phyloP scores from a whole-genome alignment of 2,329 filamentous ascomycete genomes.

The Alternaria infectoria region DNA sequence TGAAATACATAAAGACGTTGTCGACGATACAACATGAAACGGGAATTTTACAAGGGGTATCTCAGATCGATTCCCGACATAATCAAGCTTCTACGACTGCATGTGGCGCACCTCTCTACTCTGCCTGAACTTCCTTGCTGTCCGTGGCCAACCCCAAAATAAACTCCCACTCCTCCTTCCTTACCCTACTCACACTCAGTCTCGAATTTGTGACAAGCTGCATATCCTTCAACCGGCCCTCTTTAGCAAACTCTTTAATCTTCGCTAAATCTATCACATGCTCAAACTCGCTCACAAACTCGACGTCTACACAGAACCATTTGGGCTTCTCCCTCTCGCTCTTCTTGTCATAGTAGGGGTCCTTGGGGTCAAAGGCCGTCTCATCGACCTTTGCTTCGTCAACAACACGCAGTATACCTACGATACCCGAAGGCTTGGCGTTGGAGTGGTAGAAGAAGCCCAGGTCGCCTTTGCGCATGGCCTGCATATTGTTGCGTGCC shows the following conservation, averaged over 20 bases:
- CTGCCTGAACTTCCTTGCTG: conserved; percentile 1
- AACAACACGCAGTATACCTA: conserved; percentile 87
- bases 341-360: conserved; percentile 84
- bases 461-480: conserved; percentile 89
- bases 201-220: conserved; percentile 83
- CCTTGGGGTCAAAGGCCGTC: conserved; percentile 71
- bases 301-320: conserved; percentile 90
- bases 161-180: conserved; percentile 68
- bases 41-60: background rate
- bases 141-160: conserved; percentile 59
- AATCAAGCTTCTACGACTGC: background rate
- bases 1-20: background rate
- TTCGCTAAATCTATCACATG: conserved; percentile 73
- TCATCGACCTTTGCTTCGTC: conserved; percentile 82
- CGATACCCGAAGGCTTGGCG: conserved; percentile 86
- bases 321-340: conserved; percentile 72
- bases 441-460: conserved; percentile 98
- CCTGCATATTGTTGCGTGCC: conserved; percentile 87
- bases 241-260: conserved; percentile 67
- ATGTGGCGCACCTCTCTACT: background rate
- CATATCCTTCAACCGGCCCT: conserved; percentile 71
- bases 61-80: background rate
- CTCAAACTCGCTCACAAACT: conserved; percentile 82
- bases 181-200: conserved; percentile 78
- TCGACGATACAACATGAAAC: background rate